phyloP scores from a whole-genome alignment of 805 yeast species.

The Kodamaea jinghongensis region DNA sequence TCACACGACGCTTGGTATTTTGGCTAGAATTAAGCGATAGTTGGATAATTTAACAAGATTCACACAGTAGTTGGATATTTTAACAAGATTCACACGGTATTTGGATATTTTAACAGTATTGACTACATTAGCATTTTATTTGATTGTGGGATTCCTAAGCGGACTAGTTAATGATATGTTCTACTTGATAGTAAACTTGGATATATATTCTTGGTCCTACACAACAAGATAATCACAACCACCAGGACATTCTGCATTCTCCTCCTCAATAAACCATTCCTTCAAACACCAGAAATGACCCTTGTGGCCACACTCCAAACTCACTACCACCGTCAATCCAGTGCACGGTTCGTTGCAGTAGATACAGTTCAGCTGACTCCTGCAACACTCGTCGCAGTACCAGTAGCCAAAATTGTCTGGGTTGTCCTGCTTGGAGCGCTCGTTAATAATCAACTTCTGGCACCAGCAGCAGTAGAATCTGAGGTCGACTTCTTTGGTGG shows the following conservation, averaged over 20 bases:
- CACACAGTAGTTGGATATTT: too few species aligned
- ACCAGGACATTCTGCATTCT: slow-evolving; percentile 73
- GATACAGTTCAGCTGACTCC: slow-evolving; percentile 63
- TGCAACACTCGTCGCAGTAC: slow-evolving; percentile 77
- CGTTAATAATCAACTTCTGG: slow-evolving; percentile 57
- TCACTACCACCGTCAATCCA: slow-evolving; percentile 59
- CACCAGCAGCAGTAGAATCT: slow-evolving; percentile 62
- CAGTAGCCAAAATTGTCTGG: slow-evolving; percentile 60
- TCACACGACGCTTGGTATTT: too few species aligned
- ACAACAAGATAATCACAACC: slow-evolving; percentile 51
- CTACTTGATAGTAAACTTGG: too few species aligned
- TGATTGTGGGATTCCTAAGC: too few species aligned
- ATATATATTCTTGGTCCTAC: too few species aligned
- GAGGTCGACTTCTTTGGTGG: slow-evolving; percentile 35
- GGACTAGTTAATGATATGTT: too few species aligned
- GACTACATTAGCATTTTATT: too few species aligned
- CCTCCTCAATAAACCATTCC: slow-evolving; percentile 69
- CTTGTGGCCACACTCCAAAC: slow-evolving; percentile 77
- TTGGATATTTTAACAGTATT: too few species aligned
- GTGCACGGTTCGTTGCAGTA: slow-evolving; percentile 75
- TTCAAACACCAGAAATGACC: slow-evolving; percentile 81
- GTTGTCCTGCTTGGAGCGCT: slow-evolving; percentile 39
- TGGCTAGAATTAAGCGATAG: too few species aligned
- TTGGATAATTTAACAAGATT: too few species aligned
- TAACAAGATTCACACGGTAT: too few species aligned